phyloP scores from a whole-genome alignment of 106 monocot species.

The Agapanthus africanus region DNA sequence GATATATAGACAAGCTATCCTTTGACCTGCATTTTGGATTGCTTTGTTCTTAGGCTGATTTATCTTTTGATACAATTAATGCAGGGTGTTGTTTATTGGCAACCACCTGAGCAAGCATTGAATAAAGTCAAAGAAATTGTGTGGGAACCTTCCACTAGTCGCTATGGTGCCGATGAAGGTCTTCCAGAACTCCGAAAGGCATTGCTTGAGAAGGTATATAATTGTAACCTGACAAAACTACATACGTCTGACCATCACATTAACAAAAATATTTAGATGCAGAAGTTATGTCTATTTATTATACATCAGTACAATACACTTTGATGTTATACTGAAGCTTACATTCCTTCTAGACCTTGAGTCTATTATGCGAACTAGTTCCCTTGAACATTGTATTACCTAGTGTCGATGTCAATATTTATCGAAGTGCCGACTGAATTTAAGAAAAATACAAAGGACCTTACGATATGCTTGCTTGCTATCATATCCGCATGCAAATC shows the following conservation, averaged over 20 bases:
- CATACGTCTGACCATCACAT: not conserved
- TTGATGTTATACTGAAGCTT: not conserved
- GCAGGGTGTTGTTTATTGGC: slow-evolving; percentile 98
- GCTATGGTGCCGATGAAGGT: slow-evolving; percentile 94
- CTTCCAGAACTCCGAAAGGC: slow-evolving; percentile 81
- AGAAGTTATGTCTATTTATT: not conserved
- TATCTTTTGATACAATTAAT: slow-evolving; percentile 11
- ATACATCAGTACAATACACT: not conserved
- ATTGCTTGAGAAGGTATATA: slow-evolving; percentile 67
- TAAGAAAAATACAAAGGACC: not conserved
- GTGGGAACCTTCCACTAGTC: slow-evolving; percentile 75
- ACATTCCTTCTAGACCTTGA: not conserved
- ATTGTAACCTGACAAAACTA: slow-evolving; percentile 1
- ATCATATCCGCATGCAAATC: no score
- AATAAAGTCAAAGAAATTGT: slow-evolving; percentile 66
- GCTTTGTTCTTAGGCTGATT: no score
- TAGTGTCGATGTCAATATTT: not conserved
- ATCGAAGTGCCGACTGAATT: not conserved
- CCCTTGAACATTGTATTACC: not conserved
- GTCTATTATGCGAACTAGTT: not conserved
- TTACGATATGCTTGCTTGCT: no score
- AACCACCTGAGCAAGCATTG: slow-evolving; percentile 88
- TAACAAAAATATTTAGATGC: not conserved
- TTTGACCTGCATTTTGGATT: not conserved
- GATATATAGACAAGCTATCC: not conserved